Evolutionary conservation across 257 asterid species (phyloP), one percentile per base, ranked within the genome.

Genomic region (Knoxia roxburghii): DNA sequence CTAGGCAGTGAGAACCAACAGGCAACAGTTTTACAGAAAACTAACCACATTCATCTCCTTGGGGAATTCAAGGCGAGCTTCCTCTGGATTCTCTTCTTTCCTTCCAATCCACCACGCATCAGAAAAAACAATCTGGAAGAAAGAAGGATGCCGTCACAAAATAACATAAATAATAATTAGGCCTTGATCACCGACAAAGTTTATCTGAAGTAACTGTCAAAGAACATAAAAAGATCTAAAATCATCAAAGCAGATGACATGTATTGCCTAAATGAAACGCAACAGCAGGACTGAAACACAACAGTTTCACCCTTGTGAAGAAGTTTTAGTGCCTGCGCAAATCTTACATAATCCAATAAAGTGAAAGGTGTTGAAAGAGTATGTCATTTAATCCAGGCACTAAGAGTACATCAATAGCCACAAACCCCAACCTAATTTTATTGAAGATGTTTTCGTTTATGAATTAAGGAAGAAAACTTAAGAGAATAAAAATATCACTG

Each of bases 91-190:
- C 73, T 87, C 90, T 41, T 87, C 95, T 74, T 89, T 87, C 71
- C 68, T 87, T 68, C 98, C 98, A 48, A 91, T 85, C 96, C 98
- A 91, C 96, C 98, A 91, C 51, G 95, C 98, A 77, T 91, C 95
- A 50, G 98, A 89, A 79, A 91, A 91, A 59, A 89, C 95, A 73
- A 91, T 73, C 98, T 91, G 81, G 72, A 65, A 49, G 35, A 23
- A 76, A 79, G 70, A 72, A 52, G 65, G 52, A 39, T 37, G 27
- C 45, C 40, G 45, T 24, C 72, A 55, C 26, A 59, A 29, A 9
- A 12, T 48, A 26, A 51, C 26, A 46, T 50, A 32, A 35, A 10
- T 24, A 66, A 67, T 64, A 11, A 53, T 26, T n/a, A 52, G 39
- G 14, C 59, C n/a, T 55, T 33, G 5, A 32, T 49, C 20, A 32